Evolutionary conservation across 345 rosid species (phyloP).

Genomic region (Salix brachista): DNA sequence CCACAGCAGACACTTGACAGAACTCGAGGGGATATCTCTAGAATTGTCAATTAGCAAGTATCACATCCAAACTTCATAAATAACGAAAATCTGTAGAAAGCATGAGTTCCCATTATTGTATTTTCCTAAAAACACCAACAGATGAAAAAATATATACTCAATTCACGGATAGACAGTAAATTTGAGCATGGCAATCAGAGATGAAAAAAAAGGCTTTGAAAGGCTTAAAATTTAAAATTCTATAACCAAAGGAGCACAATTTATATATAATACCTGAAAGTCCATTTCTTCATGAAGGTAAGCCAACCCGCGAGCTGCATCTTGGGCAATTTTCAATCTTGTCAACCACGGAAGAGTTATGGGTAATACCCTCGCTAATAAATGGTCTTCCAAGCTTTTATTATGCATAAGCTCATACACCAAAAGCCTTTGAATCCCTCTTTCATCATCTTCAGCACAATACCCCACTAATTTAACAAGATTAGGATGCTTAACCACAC

Average conservation of each 20-base stretch:
- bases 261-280: slow-evolving; percentile 53
- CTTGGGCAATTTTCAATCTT: slow-evolving; percentile 74
- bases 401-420: slow-evolving; percentile 87
- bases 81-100: neutral
- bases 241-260: neutral
- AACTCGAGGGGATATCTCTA: neutral
- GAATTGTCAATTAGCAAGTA: neutral
- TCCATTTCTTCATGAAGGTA: slow-evolving; percentile 97
- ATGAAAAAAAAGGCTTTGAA: neutral
- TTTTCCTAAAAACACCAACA: neutral
- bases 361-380: slow-evolving; percentile 43
- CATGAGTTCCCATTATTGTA: neutral
- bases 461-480: slow-evolving; percentile 87
- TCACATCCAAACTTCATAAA: neutral
- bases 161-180: neutral
- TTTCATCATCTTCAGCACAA: slow-evolving; percentile 88
- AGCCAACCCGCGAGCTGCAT: slow-evolving; percentile 91
- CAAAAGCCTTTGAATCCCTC: slow-evolving; percentile 87
- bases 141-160: neutral
- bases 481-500: slow-evolving; percentile 89
- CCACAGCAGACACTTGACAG: neutral
- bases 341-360: slow-evolving; percentile 62
- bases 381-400: slow-evolving; percentile 88
- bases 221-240: neutral
- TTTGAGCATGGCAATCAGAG: neutral